Evolutionary conservation across 257 asterid genomes (phyloP), one percentile per base, ranked within the genome.

Genomic region (Vinca minor): DNA sequence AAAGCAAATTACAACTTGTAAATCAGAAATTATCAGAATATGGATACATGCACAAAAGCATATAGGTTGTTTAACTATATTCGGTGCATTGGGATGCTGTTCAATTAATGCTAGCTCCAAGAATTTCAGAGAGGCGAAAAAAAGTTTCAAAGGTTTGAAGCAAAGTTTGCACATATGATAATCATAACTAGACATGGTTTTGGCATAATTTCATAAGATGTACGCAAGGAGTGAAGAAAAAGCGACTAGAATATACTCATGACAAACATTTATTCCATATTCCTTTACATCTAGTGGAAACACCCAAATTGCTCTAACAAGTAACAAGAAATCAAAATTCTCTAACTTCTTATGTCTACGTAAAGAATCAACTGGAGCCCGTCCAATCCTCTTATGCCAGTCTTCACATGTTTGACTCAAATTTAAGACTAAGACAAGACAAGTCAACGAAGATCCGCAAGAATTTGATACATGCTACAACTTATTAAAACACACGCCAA

Each of bases 21-120:
- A 56, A 34, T 31, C 26, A 56, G 61, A 29, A 29, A 31, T 25
- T 25, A 52, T 25, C 21, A 65, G 62, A 53, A 41, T n/a, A 65
- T 18, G 26, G 6, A 52, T 41, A 23, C 34, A 60, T 12, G 64
- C 11, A 39, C 5, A 2, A 21, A 26, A 31, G 47, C 34, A 23
- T 28, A 38, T 25, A 26, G 65, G 32, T 18, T 7, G 8, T 7
- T 9, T 11, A 38, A n/a, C n/a, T n/a, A n/a, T n/a, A n/a, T n/a
- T n/a, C n/a, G n/a, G n/a, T n/a, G n/a, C n/a, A n/a, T n/a, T n/a
- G n/a, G n/a, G n/a, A n/a, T n/a, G n/a, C n/a, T n/a, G n/a, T n/a
- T n/a, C 15, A 8, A 11, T 46, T n/a, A 6, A 25, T 53, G 14
- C 18, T n/a, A 25, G 57, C 57, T 23, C 32, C 57, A 23, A 50